Percentiles rank a stretch among this genome's conserved stretches.
Evolutionary conservation across 1,284 basidiomycete genomes (phyloP).

Genomic region (Leccinum insolens): DNA sequence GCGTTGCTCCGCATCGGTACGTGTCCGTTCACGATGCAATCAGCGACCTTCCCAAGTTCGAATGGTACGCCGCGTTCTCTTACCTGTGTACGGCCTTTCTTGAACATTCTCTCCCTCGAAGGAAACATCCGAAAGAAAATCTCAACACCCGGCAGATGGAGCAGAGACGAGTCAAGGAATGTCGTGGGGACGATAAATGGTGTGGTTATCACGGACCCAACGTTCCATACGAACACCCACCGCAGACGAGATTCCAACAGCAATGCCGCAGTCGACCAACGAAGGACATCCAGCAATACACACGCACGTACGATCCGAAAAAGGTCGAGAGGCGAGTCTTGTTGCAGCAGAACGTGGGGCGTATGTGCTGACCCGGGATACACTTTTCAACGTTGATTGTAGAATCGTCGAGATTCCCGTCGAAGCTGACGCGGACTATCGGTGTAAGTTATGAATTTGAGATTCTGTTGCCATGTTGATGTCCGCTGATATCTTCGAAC

Average conservation of each 20-base stretch:
- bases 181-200: slow-evolving; percentile 36
- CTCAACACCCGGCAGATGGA: slow-evolving; percentile 18
- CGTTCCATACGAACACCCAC: slow-evolving; percentile 46
- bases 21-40: slow-evolving; percentile 72
- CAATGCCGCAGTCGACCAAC: slow-evolving; percentile 43
- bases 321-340: slow-evolving; percentile 42
- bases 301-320: slow-evolving; percentile 39
- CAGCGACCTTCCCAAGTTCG: slow-evolving; percentile 64
- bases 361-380: neutral
- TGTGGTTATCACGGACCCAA: slow-evolving; percentile 43
- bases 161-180: slow-evolving; percentile 34
- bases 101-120: slow-evolving; percentile 18
- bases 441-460: slow-evolving; percentile 39
- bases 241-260: slow-evolving; percentile 55
- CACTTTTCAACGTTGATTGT: neutral
- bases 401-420: slow-evolving; percentile 61
- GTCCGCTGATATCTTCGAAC: neutral
- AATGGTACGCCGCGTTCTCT: slow-evolving; percentile 54
- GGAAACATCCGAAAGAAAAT: slow-evolving; percentile 24
- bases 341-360: neutral
- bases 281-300: slow-evolving; percentile 55
- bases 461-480: neutral
- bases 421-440: slow-evolving; percentile 56
- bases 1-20: slow-evolving; percentile 53
- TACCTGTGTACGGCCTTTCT: neutral